Evolutionary conservation across 768 basidiomycete genomes (phyloP).

Genomic region (Tulasnella sp.): DNA sequence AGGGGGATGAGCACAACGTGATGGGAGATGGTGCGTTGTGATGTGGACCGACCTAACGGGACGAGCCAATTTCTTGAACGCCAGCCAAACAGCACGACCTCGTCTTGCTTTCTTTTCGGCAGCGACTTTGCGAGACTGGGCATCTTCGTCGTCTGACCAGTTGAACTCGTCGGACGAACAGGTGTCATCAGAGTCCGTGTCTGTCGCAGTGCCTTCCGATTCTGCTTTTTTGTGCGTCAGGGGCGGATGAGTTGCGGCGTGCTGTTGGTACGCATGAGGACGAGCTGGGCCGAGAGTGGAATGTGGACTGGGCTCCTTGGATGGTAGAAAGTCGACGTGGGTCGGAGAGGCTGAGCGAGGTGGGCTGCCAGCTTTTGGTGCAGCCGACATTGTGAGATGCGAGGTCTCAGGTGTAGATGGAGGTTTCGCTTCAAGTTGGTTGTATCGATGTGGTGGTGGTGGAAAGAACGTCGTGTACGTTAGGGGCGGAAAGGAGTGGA

Average conservation of each 20-base stretch:
- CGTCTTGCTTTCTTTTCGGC: constrained; percentile 52
- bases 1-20: background rate
- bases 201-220: background rate
- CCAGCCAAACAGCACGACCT: constrained; percentile 58
- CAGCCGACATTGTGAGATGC: background rate
- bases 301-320: background rate
- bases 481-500: background rate
- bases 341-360: constrained; percentile 11
- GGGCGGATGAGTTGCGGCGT: constrained; percentile 1
- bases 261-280: constrained; percentile 3
- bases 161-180: constrained; percentile 68
- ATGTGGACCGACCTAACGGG: constrained; percentile 39
- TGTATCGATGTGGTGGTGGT: background rate
- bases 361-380: background rate
- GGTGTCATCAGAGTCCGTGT: constrained; percentile 41
- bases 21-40: background rate
- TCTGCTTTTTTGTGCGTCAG: background rate
- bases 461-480: background rate
- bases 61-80: constrained; percentile 63
- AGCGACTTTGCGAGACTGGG: constrained; percentile 35
- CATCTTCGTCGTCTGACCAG: constrained; percentile 64
- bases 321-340: constrained; percentile 17
- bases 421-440: background rate
- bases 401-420: background rate
- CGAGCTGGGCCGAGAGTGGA: background rate